Evolutionary conservation across 129 eudicot species (phyloP).

Genomic region (Flaveria bidentis): DNA sequence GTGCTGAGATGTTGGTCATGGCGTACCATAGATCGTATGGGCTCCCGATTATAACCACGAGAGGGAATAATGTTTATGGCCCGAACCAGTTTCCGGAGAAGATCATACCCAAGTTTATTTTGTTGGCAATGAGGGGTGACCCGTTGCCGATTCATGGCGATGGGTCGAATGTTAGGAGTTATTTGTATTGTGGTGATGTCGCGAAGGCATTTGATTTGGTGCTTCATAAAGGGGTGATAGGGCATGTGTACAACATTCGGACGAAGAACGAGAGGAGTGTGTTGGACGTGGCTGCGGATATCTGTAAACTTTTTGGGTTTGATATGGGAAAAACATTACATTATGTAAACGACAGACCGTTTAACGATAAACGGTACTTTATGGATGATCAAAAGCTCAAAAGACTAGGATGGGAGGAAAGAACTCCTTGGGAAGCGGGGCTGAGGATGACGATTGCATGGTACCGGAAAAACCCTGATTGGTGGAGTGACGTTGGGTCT

Average conservation of each 20-base stretch:
- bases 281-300: conserved; percentile 47
- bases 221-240: conserved; percentile 50
- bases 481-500: conserved; percentile 53
- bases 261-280: conserved; percentile 50
- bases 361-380: conserved; percentile 53
- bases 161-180: conserved; percentile 55
- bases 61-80: conserved; percentile 62
- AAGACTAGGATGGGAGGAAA: conserved; percentile 49
- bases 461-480: conserved; percentile 48
- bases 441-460: conserved; percentile 45
- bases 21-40: conserved; percentile 55
- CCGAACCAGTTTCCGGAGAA: conserved; percentile 57
- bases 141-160: conserved; percentile 49
- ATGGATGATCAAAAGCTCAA: conserved; percentile 48
- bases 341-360: conserved; percentile 51
- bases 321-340: conserved; percentile 27
- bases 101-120: conserved; percentile 52
- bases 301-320: conserved; percentile 44
- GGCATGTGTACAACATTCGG: conserved; percentile 57
- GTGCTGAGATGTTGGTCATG: conserved; percentile 59
- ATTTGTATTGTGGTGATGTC: conserved; percentile 55
- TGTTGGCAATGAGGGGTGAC: conserved; percentile 51
- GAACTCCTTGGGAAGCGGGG: conserved; percentile 51
- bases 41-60: conserved; percentile 46
- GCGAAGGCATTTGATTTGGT: conserved; percentile 58